A percentile compares a stretch with the other conserved stretches of the same genome.
These are phyloP conservation scores for Coffea humblotiana DNA, from an alignment of 305 asterid genomes.

Conservation along the genomic window DNA sequence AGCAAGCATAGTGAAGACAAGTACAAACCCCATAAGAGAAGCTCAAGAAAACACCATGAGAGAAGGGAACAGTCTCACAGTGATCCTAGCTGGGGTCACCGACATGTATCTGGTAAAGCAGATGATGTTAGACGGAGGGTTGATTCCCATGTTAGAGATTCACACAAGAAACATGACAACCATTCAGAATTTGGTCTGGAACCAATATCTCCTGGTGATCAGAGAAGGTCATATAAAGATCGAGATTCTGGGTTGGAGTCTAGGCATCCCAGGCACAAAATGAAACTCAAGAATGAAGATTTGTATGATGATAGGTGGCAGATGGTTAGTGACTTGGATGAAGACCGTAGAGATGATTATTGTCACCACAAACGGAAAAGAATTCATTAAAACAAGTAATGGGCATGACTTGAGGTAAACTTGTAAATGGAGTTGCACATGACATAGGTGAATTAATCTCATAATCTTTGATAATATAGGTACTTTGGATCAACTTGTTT, in stretches of 20 bases:
- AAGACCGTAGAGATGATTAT: constrained; percentile 26
- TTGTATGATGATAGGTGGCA: constrained; percentile 25
- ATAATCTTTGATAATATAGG: constrained; percentile 39
- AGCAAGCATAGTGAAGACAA: constrained; percentile 42
- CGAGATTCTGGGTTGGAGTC: constrained; percentile 30
- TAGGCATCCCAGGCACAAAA: constrained; percentile 24
- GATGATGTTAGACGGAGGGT: constrained; percentile 30
- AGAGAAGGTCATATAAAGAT: constrained; percentile 27
- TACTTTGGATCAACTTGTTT: constrained; percentile 44
- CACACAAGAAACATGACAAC: constrained; percentile 15
- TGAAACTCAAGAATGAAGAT: constrained; percentile 20
- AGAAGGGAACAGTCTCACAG: constrained; percentile 42
- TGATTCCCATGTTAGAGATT: constrained; percentile 25
- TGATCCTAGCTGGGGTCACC: constrained; percentile 46
- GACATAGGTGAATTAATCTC: constrained; percentile 40
- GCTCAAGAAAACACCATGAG: constrained; percentile 46
- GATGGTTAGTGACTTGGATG: constrained; percentile 30
- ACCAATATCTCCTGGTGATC: constrained; percentile 28
- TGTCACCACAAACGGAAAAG: constrained; percentile 30
- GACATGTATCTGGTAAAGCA: constrained; percentile 38
- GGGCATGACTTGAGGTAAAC: constrained; percentile 42
- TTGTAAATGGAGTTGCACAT: constrained; percentile 34
- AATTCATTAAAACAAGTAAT: constrained; percentile 36
- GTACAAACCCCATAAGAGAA: constrained; percentile 45
- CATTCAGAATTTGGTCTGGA: constrained; percentile 18